Percentiles rank a stretch among this genome's conserved stretches.
Evolutionary conservation across 768 basidiomycete species (phyloP).

Genomic region (Leccinum imitatum): DNA sequence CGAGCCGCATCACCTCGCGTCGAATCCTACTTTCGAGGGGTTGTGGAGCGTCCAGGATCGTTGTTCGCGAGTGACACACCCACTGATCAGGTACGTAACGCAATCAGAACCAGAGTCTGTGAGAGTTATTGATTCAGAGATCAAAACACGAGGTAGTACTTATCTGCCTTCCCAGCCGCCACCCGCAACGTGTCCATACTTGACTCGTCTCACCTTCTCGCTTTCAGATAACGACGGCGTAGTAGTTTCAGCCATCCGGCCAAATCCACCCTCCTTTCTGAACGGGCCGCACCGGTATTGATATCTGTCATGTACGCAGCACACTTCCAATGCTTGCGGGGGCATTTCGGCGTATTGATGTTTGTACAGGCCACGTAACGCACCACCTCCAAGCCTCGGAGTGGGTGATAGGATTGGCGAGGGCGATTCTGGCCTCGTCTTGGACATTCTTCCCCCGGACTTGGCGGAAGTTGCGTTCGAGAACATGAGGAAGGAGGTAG

Average conservation of each 20-base stretch:
- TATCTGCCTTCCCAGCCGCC: slow-evolving; percentile 1
- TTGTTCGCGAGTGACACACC: neutral
- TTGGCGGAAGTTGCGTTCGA: slow-evolving; percentile 59
- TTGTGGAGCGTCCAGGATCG: slow-evolving; percentile 11
- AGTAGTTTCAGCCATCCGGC: slow-evolving; percentile 5
- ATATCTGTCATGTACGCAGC: slow-evolving; percentile 21
- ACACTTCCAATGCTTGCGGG: neutral
- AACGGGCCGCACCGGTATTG: neutral
- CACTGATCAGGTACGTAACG: slow-evolving; percentile 4
- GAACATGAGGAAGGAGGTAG: slow-evolving; percentile 58
- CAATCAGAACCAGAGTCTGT: neutral
- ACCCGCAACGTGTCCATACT: slow-evolving; percentile 5
- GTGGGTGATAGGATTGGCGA: slow-evolving; percentile 52
- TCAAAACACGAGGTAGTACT: slow-evolving; percentile 20
- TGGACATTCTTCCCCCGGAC: slow-evolving; percentile 55
- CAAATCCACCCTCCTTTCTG: neutral
- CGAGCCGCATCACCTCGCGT: slow-evolving; percentile 7
- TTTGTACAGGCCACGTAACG: slow-evolving; percentile 21
- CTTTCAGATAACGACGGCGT: slow-evolving; percentile 4
- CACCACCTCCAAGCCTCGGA: slow-evolving; percentile 28
- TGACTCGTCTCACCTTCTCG: neutral
- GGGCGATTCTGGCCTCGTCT: slow-evolving; percentile 65
- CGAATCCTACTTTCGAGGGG: neutral
- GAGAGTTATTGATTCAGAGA: slow-evolving; percentile 4
- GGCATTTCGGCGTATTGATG: slow-evolving; percentile 5